Conservation (phyloP, 495 filamentous ascomycete genomes). For the Podospora tetraspora region DNA sequence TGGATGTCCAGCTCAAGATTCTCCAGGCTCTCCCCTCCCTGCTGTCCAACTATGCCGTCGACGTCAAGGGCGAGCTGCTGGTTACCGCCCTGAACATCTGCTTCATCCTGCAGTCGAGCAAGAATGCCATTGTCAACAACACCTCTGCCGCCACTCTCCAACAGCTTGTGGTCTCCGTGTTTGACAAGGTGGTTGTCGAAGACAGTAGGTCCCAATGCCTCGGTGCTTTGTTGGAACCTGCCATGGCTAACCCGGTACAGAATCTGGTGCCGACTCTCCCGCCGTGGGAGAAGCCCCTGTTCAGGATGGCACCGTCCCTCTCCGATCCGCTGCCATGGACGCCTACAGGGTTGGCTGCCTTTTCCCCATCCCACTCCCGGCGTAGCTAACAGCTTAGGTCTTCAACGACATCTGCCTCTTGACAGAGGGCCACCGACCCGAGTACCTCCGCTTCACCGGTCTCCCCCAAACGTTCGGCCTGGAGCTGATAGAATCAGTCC, state of each 20-base stretch:
- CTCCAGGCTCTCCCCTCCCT: conserved; percentile 88
- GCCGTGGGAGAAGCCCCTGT: conserved; percentile 56
- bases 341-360: conserved; percentile 59
- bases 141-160: conserved; percentile 92
- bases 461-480: conserved; percentile 77
- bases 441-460: conserved; percentile 69
- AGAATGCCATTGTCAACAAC: conserved; percentile 86
- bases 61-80: conserved; percentile 74
- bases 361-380: not conserved
- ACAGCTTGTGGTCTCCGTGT: conserved; percentile 85
- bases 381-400: conserved; percentile 43
- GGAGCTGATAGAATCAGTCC: conserved; percentile 83
- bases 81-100: conserved; percentile 82
- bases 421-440: conserved; percentile 73
- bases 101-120: conserved; percentile 80
- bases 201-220: conserved; percentile 52
- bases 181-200: conserved; percentile 82
- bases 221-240: not conserved
- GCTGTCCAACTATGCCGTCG: conserved; percentile 81
- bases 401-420: conserved; percentile 87
- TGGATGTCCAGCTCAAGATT: conserved; percentile 94
- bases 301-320: conserved; percentile 55
- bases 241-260: conserved; percentile 21
- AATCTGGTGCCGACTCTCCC: conserved; percentile 45
- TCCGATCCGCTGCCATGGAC: conserved; percentile 76